Percentiles rank a stretch among this genome's conserved stretches.
Conservation (phyloP, 31 red algal genomes). For the Asparagopsis taxiformis region DNA sequence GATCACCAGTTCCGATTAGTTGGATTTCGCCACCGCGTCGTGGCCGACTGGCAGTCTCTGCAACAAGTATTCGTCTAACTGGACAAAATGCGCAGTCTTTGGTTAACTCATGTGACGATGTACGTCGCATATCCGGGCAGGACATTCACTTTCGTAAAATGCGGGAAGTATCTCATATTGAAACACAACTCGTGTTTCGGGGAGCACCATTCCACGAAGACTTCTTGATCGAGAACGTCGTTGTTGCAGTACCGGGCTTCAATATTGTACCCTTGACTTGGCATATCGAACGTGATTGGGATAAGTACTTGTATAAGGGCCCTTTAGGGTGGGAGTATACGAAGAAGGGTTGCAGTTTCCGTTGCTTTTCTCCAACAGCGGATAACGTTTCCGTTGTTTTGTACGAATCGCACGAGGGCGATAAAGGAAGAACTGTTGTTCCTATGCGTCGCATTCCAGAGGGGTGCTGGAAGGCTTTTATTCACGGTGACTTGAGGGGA, state of each 20-base stretch:
- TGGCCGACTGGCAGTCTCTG: constrained; percentile 6
- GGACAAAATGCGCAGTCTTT: constrained; percentile 3
- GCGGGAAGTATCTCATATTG: constrained; percentile 9
- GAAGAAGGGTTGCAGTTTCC: constrained; percentile 33
- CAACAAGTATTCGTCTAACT: neutral
- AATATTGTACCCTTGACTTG: constrained; percentile 24
- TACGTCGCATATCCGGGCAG: constrained; percentile 5
- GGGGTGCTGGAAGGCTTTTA: constrained; percentile 80
- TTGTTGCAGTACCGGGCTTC: constrained; percentile 44
- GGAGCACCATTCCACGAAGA: constrained; percentile 70
- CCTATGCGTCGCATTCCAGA: constrained; percentile 86
- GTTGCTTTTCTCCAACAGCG: constrained; percentile 80
- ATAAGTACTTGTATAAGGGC: constrained; percentile 76
- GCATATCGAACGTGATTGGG: constrained; percentile 53
- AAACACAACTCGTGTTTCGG: constrained; percentile 21
- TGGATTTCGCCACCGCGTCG: constrained; percentile 36
- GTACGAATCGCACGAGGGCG: constrained; percentile 39
- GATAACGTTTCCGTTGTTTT: constrained; percentile 62
- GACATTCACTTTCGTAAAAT: constrained; percentile 19
- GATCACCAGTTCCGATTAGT: constrained; percentile 29
- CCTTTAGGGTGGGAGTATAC: constrained; percentile 69
- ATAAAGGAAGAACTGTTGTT: constrained; percentile 37
- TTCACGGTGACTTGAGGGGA: constrained; percentile 59
- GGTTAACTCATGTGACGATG: neutral
- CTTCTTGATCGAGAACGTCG: constrained; percentile 73